Evolutionary conservation across 106 monocot species (phyloP).

Genomic region (Allium fistulosum): DNA sequence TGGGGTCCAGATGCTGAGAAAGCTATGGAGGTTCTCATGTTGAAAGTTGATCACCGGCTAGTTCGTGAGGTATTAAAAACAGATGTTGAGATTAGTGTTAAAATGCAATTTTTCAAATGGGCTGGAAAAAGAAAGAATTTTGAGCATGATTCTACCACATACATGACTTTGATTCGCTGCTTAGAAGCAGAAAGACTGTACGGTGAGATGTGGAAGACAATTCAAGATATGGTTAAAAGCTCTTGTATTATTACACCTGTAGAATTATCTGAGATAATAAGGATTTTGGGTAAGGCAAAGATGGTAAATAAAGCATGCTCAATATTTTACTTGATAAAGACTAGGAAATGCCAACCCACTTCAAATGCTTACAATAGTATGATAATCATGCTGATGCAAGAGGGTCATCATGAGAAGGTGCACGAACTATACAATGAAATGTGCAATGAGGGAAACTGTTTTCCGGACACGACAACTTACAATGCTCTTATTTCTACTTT

Average conservation of each 20-base stretch:
- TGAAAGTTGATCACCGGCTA: conserved; percentile 73
- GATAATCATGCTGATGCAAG: conserved; percentile 75
- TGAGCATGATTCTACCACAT: conserved; percentile 69
- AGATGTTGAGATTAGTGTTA: conserved; percentile 53
- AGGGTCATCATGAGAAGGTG: conserved; percentile 87
- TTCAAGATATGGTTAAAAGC: conserved; percentile 69
- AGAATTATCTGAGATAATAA: conserved; percentile 60
- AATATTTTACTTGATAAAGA: conserved; percentile 83
- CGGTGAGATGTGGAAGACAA: conserved; percentile 76
- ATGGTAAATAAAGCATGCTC: conserved; percentile 80
- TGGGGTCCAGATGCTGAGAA: conserved; percentile 97
- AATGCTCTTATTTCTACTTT: conserved; percentile 60
- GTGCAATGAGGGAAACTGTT: conserved; percentile 74
- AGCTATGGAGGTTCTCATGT: conserved; percentile 83
- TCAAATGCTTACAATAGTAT: conserved; percentile 65
- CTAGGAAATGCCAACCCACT: conserved; percentile 59
- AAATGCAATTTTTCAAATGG: conserved; percentile 86
- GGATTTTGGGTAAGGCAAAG: conserved; percentile 66
- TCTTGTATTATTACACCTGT: conserved; percentile 39
- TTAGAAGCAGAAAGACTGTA: conserved; percentile 46
- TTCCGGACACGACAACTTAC: conserved; percentile 80
- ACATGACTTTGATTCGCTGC: conserved; percentile 69
- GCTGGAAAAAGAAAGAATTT: conserved; percentile 51
- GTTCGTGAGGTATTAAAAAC: conserved; percentile 59
- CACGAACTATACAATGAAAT: conserved; percentile 91